These are phyloP conservation scores for Evernia prunastri DNA, from an alignment of 495 filamentous ascomycete genomes.

Conservation along the genomic window DNA sequence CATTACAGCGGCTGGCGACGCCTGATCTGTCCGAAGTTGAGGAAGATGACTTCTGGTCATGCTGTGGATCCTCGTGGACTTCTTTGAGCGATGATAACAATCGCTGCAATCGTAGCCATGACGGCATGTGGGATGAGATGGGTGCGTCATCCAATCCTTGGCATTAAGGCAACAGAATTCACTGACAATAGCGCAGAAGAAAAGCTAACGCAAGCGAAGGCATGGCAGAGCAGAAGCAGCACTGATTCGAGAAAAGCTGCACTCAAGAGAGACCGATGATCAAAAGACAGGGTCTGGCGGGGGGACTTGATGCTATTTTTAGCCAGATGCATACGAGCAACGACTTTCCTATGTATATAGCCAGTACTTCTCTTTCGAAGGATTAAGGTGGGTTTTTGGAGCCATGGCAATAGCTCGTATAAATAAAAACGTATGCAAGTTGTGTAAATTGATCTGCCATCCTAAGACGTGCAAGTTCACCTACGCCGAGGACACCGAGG, in stretches of 20 bases:
- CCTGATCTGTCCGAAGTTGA: conserved; percentile 27
- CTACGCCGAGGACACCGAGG: background rate
- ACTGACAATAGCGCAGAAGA: conserved; percentile 4
- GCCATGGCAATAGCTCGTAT: background rate
- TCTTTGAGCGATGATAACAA: background rate
- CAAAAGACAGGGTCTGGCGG: background rate
- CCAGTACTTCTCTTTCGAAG: background rate
- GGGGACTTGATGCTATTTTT: background rate
- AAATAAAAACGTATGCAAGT: background rate
- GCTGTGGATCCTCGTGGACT: conserved; percentile 12
- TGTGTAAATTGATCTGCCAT: background rate
- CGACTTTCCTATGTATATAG: no score
- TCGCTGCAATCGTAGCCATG: background rate
- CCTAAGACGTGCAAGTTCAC: background rate
- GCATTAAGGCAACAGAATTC: background rate
- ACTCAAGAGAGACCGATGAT: background rate
- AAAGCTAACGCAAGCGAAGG: conserved; percentile 1
- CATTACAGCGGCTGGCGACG: conserved; percentile 22
- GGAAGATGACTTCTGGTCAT: conserved; percentile 25
- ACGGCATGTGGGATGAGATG: conserved; percentile 16
- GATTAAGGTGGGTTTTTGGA: background rate
- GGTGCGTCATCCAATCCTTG: conserved; percentile 1
- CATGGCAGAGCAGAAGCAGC: conserved; percentile 6
- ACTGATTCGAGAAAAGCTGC: background rate
- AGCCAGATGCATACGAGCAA: background rate